Evolutionary conservation across 768 basidiomycete species (phyloP), one percentile per base, ranked within the genome.

Genomic region (Leccinellum albellum): DNA sequence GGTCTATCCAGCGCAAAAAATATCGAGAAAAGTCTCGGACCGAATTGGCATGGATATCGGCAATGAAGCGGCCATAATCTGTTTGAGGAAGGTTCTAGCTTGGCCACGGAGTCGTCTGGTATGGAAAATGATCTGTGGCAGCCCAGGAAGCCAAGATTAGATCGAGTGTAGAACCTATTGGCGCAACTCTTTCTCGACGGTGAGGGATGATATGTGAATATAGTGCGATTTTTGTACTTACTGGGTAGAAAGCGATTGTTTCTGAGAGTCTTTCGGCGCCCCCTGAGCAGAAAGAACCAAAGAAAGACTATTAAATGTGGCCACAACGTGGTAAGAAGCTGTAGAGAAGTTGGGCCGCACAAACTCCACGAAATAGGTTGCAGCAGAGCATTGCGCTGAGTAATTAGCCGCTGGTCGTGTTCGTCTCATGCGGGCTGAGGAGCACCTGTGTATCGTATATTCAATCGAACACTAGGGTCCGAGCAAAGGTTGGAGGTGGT

Each of bases 11-110:
- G 23, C 10, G 40, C 20, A 44, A 14, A 4, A 24, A 33, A 15
- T 13, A 46, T 55, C 33, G 49, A 47, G 37, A 61, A n/a, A 58
- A 46, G 35, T 32, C 24, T 32, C n/a, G 24, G 58, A 23, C 46
- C 37, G 44, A 46, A 50, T 58, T 46, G 33, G 32, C 47, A 35
- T 46, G 37, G 33, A 45, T 35, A 32, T 58, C 67, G 65, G 68
- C 42, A 59, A 58, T 67, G 61, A 46, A 54, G 59, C 61, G 68
- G 65, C 31, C 35, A 53, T 71, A 65, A 50, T 33, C 53, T 46
- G 48, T 17, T 29, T 33, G 33, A 23, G 46, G 45, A 61, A 49
- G 21, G 20, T 15, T 45, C 24, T 21, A 17, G 17, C 31, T 46
- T 23, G 45, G 35, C 35, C 12, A 37, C 9, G 35, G 17, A 37